phyloP scores from a whole-genome alignment of 768 basidiomycete species.

The Boletus patriciae region DNA sequence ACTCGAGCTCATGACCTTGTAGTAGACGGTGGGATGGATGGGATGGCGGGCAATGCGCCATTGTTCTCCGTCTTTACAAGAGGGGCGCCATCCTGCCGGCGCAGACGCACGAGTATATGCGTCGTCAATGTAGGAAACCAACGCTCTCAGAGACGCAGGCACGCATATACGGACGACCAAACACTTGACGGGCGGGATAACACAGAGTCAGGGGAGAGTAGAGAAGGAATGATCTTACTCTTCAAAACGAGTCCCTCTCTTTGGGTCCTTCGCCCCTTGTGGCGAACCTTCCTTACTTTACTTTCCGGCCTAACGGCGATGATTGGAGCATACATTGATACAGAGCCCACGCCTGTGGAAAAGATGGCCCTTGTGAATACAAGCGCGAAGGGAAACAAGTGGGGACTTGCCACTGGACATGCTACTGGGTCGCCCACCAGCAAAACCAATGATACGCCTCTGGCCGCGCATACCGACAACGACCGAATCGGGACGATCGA shows the following conservation, averaged over 20 bases:
- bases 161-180: background rate
- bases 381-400: background rate
- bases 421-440: slow-evolving; percentile 29
- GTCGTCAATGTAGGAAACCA: background rate
- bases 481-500: too few relatives aligned
- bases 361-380: too few relatives aligned
- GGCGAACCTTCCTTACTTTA: slow-evolving; percentile 80
- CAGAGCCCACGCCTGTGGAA: slow-evolving; percentile 60
- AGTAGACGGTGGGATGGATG: slow-evolving; percentile 8
- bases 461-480: too few relatives aligned
- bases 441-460: too few relatives aligned
- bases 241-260: slow-evolving; percentile 83
- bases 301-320: slow-evolving; percentile 92
- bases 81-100: background rate
- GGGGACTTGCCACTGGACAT: slow-evolving; percentile 26
- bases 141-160: background rate
- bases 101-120: too few relatives aligned
- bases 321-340: slow-evolving; percentile 81
- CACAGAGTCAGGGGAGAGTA: background rate
- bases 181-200: background rate
- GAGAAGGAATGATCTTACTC: slow-evolving; percentile 36
- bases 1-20: slow-evolving; percentile 16
- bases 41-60: slow-evolving; percentile 12
- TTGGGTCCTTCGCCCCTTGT: slow-evolving; percentile 92
- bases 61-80: slow-evolving; percentile 11